These are phyloP conservation scores for Phyllosticta citribraziliensis DNA, from an alignment of 2,329 filamentous ascomycete species.

Conservation along the genomic window DNA sequence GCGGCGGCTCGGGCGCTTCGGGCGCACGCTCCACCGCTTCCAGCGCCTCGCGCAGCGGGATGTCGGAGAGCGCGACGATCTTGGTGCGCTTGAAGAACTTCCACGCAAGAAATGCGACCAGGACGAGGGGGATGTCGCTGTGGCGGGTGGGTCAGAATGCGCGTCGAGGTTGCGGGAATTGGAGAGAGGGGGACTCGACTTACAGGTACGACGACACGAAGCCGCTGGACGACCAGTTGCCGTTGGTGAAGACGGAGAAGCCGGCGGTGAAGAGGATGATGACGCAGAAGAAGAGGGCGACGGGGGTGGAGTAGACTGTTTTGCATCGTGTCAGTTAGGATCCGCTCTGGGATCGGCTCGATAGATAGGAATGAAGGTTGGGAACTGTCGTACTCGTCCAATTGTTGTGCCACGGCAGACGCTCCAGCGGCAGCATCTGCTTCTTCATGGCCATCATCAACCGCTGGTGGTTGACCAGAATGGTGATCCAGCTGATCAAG, in stretches of 20 bases:
- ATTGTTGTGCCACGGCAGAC: slow-evolving; percentile 27
- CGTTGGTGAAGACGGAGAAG: slow-evolving; percentile 19
- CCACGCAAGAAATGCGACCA: slow-evolving; percentile 1
- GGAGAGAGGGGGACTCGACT: background rate
- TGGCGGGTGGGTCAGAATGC: background rate
- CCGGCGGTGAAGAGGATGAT: slow-evolving; percentile 20
- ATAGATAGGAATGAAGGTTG: slow-evolving; percentile 43
- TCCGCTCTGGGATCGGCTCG: slow-evolving; percentile 45
- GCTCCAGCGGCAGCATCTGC: slow-evolving; percentile 33
- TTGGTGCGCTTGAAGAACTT: slow-evolving; percentile 8
- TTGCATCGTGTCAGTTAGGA: background rate
- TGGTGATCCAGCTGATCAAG: slow-evolving; percentile 42
- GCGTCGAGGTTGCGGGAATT: background rate
- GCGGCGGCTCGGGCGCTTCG: slow-evolving; percentile 15
- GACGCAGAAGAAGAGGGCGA: slow-evolving; percentile 21
- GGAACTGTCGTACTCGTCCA: slow-evolving; percentile 53
- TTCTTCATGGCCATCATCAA: slow-evolving; percentile 38
- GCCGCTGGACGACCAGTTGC: slow-evolving; percentile 17
- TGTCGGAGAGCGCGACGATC: slow-evolving; percentile 13
- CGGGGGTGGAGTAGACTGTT: slow-evolving; percentile 20
- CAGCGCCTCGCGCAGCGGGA: slow-evolving; percentile 18
- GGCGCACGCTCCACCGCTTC: slow-evolving; percentile 16
- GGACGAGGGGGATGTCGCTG: slow-evolving; percentile 5
- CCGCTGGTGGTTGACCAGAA: slow-evolving; percentile 39
- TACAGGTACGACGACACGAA: slow-evolving; percentile 26